Conservation (phyloP, 1,139 yeast genomes). For the Nakaseomyces bracarensis region DNA sequence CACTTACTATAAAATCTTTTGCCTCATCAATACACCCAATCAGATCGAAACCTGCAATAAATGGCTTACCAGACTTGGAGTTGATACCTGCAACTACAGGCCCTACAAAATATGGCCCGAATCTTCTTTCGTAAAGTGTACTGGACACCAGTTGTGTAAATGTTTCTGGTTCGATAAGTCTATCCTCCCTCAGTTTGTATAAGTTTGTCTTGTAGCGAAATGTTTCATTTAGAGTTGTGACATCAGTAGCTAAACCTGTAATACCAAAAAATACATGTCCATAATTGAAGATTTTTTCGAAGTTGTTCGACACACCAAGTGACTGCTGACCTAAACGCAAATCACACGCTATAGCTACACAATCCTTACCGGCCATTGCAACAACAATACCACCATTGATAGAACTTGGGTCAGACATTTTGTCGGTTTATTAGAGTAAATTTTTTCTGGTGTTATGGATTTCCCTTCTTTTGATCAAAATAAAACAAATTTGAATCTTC, state of each 20-base stretch:
- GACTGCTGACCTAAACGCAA: slow-evolving; percentile 91
- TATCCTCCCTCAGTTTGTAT: slow-evolving; percentile 86
- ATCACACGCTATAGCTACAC: slow-evolving; percentile 97
- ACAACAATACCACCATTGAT: slow-evolving; percentile 84
- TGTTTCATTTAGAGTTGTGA: slow-evolving; percentile 70
- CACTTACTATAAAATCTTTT: slow-evolving; percentile 91
- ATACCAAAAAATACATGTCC: slow-evolving; percentile 84
- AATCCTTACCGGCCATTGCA: slow-evolving; percentile 97
- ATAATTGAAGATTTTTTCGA: slow-evolving; percentile 81
- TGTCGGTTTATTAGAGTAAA: background rate
- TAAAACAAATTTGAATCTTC: too few relatives aligned
- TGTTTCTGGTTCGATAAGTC: slow-evolving; percentile 84
- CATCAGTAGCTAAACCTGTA: slow-evolving; percentile 94
- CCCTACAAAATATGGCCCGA: slow-evolving; percentile 95
- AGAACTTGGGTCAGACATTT: slow-evolving; percentile 49
- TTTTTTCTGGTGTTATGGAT: background rate
- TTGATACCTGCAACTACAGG: slow-evolving; percentile 95
- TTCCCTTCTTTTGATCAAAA: background rate
- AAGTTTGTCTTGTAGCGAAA: slow-evolving; percentile 80
- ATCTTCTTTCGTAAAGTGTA: slow-evolving; percentile 81
- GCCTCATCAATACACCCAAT: slow-evolving; percentile 97
- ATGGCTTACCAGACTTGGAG: slow-evolving; percentile 74
- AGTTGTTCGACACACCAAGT: slow-evolving; percentile 82
- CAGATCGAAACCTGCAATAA: slow-evolving; percentile 89
- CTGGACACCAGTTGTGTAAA: slow-evolving; percentile 90